phyloP scores from a whole-genome alignment of 2,329 filamentous ascomycete genomes.

The Colletotrichum karsti region DNA sequence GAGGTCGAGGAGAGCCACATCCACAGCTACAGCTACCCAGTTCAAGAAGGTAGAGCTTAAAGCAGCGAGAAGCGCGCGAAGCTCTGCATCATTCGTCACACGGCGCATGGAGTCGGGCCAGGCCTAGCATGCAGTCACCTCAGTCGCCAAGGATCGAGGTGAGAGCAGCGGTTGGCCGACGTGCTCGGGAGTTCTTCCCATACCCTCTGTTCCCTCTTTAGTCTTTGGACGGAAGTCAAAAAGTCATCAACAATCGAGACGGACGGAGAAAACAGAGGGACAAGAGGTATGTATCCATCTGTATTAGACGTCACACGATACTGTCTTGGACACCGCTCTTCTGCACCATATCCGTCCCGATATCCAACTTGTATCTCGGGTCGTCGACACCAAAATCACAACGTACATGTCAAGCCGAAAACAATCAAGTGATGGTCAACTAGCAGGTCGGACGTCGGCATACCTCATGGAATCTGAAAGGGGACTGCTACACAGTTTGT shows the following conservation, averaged over 20 bases:
- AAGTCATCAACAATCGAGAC: not conserved
- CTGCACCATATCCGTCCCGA: not conserved
- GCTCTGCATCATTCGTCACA: conserved; percentile 6
- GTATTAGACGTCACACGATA: not conserved
- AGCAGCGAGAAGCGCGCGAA: conserved; percentile 17
- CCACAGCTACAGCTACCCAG: conserved; percentile 1
- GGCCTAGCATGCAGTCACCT: not conserved
- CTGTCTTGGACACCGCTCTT: not conserved
- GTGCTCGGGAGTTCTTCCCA: not conserved
- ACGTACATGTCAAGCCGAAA: not conserved
- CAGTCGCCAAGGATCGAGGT: conserved; percentile 1
- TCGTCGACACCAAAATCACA: not conserved
- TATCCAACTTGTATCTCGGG: not conserved
- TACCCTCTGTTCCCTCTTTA: not conserved
- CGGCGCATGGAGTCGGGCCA: conserved; percentile 8
- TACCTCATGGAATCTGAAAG: no score
- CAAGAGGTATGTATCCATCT: not conserved
- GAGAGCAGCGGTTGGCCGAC: not conserved
- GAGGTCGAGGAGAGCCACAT: not conserved
- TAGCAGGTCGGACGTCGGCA: not conserved
- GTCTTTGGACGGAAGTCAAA: conserved; percentile 2
- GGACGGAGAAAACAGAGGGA: not conserved
- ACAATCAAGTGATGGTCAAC: not conserved
- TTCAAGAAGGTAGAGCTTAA: not conserved
- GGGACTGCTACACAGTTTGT: no score